Conservation (phyloP, 1,284 basidiomycete species). For the Phaffia rhodozyma region DNA sequence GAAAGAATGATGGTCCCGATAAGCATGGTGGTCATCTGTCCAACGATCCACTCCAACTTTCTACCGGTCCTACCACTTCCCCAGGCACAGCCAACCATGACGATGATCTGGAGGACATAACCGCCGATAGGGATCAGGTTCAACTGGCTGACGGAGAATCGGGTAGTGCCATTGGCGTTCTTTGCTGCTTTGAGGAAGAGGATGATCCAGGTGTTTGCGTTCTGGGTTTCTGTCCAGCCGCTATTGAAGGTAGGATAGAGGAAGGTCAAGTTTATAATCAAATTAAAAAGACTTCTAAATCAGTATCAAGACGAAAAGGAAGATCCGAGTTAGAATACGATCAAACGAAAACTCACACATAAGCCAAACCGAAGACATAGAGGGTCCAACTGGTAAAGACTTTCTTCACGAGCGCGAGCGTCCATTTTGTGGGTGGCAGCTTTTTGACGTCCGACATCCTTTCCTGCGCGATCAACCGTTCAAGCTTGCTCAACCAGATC, state of each 20-base stretch:
- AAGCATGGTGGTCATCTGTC: constrained; percentile 21
- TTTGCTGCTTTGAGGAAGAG: constrained; percentile 22
- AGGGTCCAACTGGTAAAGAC: constrained; percentile 21
- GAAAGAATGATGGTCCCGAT: constrained; percentile 23
- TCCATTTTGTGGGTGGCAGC: constrained; percentile 19
- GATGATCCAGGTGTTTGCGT: constrained; percentile 26
- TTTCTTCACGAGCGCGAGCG: not conserved
- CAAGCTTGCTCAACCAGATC: constrained; percentile 22
- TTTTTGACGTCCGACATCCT: constrained; percentile 22
- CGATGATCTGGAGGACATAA: constrained; percentile 24
- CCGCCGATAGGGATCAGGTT: constrained; percentile 24
- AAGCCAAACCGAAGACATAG: constrained; percentile 22
- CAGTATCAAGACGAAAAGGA: not conserved
- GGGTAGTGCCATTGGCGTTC: constrained; percentile 20
- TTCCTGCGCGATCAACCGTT: constrained; percentile 20
- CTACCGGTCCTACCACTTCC: constrained; percentile 22
- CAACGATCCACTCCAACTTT: constrained; percentile 21
- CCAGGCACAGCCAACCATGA: constrained; percentile 25
- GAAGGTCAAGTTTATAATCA: no score
- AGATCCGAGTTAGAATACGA: not conserved
- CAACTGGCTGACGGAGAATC: constrained; percentile 20
- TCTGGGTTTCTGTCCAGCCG: constrained; percentile 21
- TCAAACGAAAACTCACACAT: constrained; percentile 8
- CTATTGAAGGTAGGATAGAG: not conserved
- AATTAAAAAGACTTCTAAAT: no score